These are phyloP conservation scores for Cruciata laevipes DNA, from an alignment of 257 asterid genomes.

Conservation along the genomic window DNA sequence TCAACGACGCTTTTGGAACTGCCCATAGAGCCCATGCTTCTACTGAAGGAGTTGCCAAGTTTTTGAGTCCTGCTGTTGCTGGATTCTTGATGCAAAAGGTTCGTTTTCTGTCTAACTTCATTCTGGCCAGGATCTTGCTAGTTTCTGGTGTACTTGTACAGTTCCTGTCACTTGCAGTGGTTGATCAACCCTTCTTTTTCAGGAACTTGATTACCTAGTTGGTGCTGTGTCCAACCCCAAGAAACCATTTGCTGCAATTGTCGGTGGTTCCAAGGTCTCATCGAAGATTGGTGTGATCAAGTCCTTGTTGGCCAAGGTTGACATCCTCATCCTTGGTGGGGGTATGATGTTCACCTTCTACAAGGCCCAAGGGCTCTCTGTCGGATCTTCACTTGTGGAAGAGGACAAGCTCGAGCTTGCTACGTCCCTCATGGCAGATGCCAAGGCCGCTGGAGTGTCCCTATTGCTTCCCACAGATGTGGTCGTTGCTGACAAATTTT, in stretches of 20 bases:
- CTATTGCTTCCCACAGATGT: slow-evolving; percentile 72
- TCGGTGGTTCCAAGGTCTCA: slow-evolving; percentile 84
- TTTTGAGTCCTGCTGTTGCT: slow-evolving; percentile 47
- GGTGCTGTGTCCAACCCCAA: slow-evolving; percentile 74
- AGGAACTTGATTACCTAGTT: slow-evolving; percentile 82
- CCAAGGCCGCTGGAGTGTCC: slow-evolving; percentile 68
- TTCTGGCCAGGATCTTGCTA: too few species aligned
- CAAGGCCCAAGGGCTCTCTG: slow-evolving; percentile 72
- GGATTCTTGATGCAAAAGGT: slow-evolving; percentile 56
- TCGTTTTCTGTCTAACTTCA: too few species aligned
- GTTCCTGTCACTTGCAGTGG: not conserved
- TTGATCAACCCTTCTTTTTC: slow-evolving; percentile 10
- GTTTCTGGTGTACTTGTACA: too few species aligned
- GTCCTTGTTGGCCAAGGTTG: slow-evolving; percentile 64
- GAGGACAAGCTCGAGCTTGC: slow-evolving; percentile 80
- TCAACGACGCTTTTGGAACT: slow-evolving; percentile 84
- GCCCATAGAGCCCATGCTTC: slow-evolving; percentile 67
- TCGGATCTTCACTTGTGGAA: slow-evolving; percentile 80
- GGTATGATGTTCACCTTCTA: slow-evolving; percentile 83
- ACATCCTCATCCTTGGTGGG: slow-evolving; percentile 70
- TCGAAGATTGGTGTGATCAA: slow-evolving; percentile 65
- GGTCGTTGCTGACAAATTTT: slow-evolving; percentile 67
- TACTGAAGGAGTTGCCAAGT: slow-evolving; percentile 48
- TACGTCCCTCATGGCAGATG: slow-evolving; percentile 61
- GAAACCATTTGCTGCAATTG: slow-evolving; percentile 88